These are phyloP conservation scores for Lasiosphaeria ovina DNA, from an alignment of 495 filamentous ascomycete species.

Conservation along the genomic window DNA sequence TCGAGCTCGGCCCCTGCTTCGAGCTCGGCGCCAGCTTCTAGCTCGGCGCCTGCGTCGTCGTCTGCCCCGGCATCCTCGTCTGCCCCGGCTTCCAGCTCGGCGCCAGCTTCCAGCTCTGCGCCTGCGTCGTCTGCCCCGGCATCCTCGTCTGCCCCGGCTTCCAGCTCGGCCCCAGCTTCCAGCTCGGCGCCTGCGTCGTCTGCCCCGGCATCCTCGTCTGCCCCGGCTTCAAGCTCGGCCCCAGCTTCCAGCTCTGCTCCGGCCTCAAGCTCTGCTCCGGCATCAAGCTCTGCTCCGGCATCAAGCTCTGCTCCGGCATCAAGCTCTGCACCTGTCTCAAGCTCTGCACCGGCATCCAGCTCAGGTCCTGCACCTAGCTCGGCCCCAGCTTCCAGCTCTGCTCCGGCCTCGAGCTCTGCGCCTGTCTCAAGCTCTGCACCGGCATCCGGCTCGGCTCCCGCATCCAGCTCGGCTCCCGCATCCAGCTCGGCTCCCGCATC, in stretches of 20 bases:
- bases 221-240: neutral
- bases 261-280: constrained; percentile 3
- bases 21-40: neutral
- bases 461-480: constrained; percentile 6
- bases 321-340: constrained; percentile 2
- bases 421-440: neutral
- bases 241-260: constrained; percentile 1
- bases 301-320: constrained; percentile 4
- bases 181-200: neutral
- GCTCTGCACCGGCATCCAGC: neutral
- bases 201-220: neutral
- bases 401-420: constrained; percentile 4
- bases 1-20: constrained; percentile 1
- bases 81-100: too few relatives aligned
- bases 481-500: neutral
- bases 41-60: neutral
- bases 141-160: neutral
- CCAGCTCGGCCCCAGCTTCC: neutral
- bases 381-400: neutral
- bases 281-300: neutral
- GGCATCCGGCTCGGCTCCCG: constrained; percentile 8
- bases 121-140: neutral
- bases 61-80: neutral
- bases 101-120: neutral
- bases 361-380: neutral